Evolutionary conservation across 2,329 filamentous ascomycete genomes (phyloP).

Genomic region (Grosmannia serpens): DNA sequence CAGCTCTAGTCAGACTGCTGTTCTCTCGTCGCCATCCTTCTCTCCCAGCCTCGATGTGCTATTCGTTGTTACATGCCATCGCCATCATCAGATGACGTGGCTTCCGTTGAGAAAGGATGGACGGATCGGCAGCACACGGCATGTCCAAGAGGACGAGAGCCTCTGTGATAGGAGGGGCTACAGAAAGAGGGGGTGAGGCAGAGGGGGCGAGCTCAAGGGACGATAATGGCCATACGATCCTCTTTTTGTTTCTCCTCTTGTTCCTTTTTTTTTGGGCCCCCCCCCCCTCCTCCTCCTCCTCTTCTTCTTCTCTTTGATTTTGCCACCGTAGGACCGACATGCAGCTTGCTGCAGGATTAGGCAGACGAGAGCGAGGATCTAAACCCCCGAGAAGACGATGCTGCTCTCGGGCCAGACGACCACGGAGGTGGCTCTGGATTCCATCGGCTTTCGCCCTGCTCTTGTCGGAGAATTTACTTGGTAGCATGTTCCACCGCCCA

Average conservation of each 20-base stretch:
- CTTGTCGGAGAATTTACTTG: not conserved
- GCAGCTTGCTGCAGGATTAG: not conserved
- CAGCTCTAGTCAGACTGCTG: no score
- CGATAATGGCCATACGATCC: not conserved
- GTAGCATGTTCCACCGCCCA: not conserved
- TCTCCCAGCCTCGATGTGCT: not conserved
- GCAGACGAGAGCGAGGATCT: not conserved
- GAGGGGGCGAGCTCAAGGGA: not conserved
- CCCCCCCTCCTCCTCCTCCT: not conserved
- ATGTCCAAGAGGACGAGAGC: not conserved
- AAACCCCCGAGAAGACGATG: not conserved
- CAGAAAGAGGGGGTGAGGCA: not conserved
- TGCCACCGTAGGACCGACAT: not conserved
- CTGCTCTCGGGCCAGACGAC: not conserved
- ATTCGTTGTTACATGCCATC: not conserved
- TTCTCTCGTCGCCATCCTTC: not conserved
- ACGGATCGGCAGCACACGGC: not conserved
- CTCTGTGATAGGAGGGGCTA: not conserved
- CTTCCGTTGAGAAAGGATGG: not conserved
- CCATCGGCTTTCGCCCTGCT: not conserved
- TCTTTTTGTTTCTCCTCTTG: not conserved
- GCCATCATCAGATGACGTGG: slow-evolving; percentile 4
- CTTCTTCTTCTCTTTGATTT: not conserved
- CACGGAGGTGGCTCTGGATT: not conserved
- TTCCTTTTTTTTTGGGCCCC: not conserved